These are phyloP conservation scores for Dendrobium nobile DNA, from an alignment of 106 monocot genomes.

Conservation along the genomic window DNA sequence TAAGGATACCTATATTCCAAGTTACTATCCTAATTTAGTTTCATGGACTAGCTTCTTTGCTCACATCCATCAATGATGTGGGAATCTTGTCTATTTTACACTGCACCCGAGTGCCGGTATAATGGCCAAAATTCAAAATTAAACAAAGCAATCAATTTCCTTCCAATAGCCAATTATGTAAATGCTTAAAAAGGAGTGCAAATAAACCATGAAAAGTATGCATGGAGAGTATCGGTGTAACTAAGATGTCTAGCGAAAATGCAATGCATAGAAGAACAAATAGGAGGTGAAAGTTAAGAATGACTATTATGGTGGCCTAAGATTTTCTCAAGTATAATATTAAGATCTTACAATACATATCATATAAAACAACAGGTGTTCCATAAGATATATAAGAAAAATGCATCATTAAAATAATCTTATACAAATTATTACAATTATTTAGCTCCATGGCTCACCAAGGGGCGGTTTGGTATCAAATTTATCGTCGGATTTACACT, in stretches of 20 bases:
- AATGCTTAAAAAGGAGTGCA: background rate
- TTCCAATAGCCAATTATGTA: background rate
- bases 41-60: too few relatives aligned
- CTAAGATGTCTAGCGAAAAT: background rate
- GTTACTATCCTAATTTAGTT: too few relatives aligned
- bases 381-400: background rate
- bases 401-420: background rate
- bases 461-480: too few relatives aligned
- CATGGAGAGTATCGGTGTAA: background rate
- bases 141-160: background rate
- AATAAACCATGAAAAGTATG: background rate
- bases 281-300: background rate
- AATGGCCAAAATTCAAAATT: background rate
- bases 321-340: background rate
- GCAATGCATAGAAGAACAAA: background rate
- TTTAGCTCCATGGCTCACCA: background rate
- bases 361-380: background rate
- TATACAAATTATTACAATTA: background rate
- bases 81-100: too few relatives aligned
- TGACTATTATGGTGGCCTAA: background rate
- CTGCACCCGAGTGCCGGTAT: too few relatives aligned
- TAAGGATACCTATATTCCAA: too few relatives aligned
- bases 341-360: background rate
- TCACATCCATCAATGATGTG: too few relatives aligned
- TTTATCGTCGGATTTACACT: too few relatives aligned